These are phyloP conservation scores for Haematococcus lacustris DNA, from an alignment of 139 green algal species.

Conservation along the genomic window DNA sequence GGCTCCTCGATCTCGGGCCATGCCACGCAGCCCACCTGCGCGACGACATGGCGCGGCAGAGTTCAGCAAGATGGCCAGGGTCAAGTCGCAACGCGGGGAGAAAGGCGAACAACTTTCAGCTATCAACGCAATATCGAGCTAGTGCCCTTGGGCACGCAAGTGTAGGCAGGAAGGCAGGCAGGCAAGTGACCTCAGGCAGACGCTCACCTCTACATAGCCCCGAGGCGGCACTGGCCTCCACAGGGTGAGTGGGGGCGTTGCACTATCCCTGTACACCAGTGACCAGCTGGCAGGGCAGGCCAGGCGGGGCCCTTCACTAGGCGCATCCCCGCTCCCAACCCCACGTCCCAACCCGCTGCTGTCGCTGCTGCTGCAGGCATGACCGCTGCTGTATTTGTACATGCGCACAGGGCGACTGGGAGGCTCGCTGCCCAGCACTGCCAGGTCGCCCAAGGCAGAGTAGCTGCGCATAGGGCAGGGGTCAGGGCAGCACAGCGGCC, in stretches of 20 bases:
- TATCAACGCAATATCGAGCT: no score
- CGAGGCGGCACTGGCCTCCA: constrained; percentile 65
- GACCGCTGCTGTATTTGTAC: constrained; percentile 59
- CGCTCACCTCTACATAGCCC: constrained; percentile 6
- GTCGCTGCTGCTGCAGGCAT: no score
- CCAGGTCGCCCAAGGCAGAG: constrained; percentile 61
- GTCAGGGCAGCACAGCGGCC: no score
- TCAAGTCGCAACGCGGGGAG: background rate
- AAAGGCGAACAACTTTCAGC: no score
- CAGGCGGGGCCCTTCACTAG: constrained; percentile 33
- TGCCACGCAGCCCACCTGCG: constrained; percentile 62
- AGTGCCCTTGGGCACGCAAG: no score
- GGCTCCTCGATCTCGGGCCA: constrained; percentile 58
- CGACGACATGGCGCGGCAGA: background rate
- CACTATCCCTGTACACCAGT: constrained; percentile 69
- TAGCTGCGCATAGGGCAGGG: constrained; percentile 47
- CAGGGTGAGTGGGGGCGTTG: constrained; percentile 49
- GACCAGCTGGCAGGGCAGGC: constrained; percentile 43
- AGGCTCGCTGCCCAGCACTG: constrained; percentile 9
- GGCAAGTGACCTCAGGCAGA: background rate
- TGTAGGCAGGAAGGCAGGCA: no score
- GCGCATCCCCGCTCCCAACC: no score
- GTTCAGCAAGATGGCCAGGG: background rate
- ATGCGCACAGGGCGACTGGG: constrained; percentile 42
- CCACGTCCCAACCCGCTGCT: no score